Evolutionary conservation across 805 yeast species (phyloP).

Genomic region (Saturnispora diversa): DNA sequence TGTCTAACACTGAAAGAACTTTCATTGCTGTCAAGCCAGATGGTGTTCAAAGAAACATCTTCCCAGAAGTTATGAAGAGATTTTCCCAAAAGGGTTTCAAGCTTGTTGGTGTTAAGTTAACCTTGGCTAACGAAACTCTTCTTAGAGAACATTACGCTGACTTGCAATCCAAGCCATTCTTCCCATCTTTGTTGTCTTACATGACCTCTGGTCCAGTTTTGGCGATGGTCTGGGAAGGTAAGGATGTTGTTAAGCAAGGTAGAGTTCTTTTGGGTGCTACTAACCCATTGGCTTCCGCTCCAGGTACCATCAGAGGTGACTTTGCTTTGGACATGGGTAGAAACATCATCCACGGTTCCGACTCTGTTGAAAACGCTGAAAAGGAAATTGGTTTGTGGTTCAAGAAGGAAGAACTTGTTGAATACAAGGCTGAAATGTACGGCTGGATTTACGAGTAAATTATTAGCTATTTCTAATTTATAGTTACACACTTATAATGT

Average conservation of each 20-base stretch:
- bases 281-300: slow-evolving; percentile 94
- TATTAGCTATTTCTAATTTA: slow-evolving; percentile 3
- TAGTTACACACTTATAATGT: too few species aligned
- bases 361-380: slow-evolving; percentile 95
- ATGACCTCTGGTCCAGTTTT: slow-evolving; percentile 98
- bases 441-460: slow-evolving; percentile 91
- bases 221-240: slow-evolving; percentile 99
- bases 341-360: slow-evolving; percentile 99
- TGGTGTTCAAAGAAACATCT: slow-evolving; percentile 98
- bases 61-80: slow-evolving; percentile 82
- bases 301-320: slow-evolving; percentile 99
- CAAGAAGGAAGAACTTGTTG: slow-evolving; percentile 92
- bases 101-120: slow-evolving; percentile 90
- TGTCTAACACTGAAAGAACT: slow-evolving; percentile 74
- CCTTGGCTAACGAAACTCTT: slow-evolving; percentile 76
- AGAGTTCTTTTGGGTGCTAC: slow-evolving; percentile 98
- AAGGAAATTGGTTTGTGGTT: slow-evolving; percentile 97
- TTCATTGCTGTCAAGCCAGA: slow-evolving; percentile 96
- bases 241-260: slow-evolving; percentile 98
- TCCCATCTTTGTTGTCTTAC: slow-evolving; percentile 92
- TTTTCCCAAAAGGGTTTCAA: slow-evolving; percentile 97
- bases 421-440: slow-evolving; percentile 78
- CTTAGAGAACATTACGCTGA: slow-evolving; percentile 94
- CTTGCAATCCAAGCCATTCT: slow-evolving; percentile 92
- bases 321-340: slow-evolving; percentile 98